Evolutionary conservation across 1,284 basidiomycete species (phyloP).

Genomic region (Schizophyllum amplum): DNA sequence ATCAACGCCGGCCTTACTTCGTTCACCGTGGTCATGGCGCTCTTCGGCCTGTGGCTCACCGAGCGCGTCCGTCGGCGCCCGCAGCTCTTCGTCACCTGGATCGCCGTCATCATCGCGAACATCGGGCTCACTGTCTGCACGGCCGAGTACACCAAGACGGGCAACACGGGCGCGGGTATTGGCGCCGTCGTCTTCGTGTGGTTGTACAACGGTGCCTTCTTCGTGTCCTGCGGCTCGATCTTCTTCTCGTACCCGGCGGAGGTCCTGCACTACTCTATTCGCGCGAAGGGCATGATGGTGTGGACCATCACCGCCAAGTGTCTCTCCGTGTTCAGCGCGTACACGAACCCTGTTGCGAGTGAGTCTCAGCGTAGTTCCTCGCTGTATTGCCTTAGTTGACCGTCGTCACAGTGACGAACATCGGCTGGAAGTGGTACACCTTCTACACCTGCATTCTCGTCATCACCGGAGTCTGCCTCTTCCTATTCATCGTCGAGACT

Average conservation of each 20-base stretch:
- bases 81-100: constrained; percentile 7
- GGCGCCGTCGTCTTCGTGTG: constrained; percentile 10
- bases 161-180: constrained; percentile 8
- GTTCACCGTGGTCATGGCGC: not conserved
- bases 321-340: constrained; percentile 8
- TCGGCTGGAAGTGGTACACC: constrained; percentile 10
- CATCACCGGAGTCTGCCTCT: constrained; percentile 17
- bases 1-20: constrained; percentile 11
- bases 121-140: constrained; percentile 8
- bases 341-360: constrained; percentile 9
- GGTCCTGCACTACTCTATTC: constrained; percentile 9
- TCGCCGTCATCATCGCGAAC: constrained; percentile 8
- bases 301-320: constrained; percentile 4
- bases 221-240: constrained; percentile 9
- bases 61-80: constrained; percentile 7
- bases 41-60: constrained; percentile 7
- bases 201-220: constrained; percentile 11
- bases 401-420: constrained; percentile 1
- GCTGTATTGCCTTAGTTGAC: not conserved
- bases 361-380: not conserved
- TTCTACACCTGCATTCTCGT: constrained; percentile 19
- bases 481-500: constrained; percentile 9
- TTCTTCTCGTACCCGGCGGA: constrained; percentile 10
- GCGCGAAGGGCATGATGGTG: constrained; percentile 9
- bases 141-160: constrained; percentile 6